Base-by-base conservation (phyloP, 768 basidiomycete genomes). In the Leucocoprinus sp. region DNA sequence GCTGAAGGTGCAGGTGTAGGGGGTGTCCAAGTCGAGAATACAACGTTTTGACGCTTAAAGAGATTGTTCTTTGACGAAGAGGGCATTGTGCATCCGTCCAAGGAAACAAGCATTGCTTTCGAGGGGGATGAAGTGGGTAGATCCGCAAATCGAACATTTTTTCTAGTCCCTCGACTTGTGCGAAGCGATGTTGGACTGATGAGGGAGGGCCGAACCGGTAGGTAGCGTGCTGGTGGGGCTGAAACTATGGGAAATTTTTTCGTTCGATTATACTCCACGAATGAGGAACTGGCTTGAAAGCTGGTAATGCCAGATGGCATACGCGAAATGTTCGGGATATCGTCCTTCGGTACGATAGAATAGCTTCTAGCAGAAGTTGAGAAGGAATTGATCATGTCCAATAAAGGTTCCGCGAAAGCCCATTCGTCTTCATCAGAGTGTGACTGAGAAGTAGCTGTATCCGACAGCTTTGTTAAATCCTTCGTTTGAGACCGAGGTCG, bases 141-240 rank as follows among this genome's bases (percentile, higher is more conserved):
- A 12, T 37, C 37, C 17, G 27, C 45, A 29, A 47, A 40, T 18
- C 40, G 46, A 14, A 42, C 46, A 11, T 39, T 48, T 26, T 48
- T 42, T 23, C 27, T 42, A 3, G 36, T 27, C 23, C 41, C 19
- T 8, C 33, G 35, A 17, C 21, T 14, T 35, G 17, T 19, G 6
- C 33, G 18, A 17, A 8, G 24, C 3, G 33, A 42, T 14, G 40
- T 14, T 8, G 42, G 46, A 27, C n/a, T 39, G n/a, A 46, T 24
- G 22, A 42, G 18, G 5, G 34, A 36, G 14, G 19, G 39, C 17
- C 26, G 31, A 15, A 8, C 33, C 28, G 8, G 33, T 21, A 36
- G 21, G 3, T 33, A 21, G 39, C 15, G 6, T 24, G 22, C 31
- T 5, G 21, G 23, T 24, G 33, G 22, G 15, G 8, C 23, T 14